These are phyloP conservation scores for Eutrema japonicum DNA, from an alignment of 345 rosid genomes.

Conservation along the genomic window DNA sequence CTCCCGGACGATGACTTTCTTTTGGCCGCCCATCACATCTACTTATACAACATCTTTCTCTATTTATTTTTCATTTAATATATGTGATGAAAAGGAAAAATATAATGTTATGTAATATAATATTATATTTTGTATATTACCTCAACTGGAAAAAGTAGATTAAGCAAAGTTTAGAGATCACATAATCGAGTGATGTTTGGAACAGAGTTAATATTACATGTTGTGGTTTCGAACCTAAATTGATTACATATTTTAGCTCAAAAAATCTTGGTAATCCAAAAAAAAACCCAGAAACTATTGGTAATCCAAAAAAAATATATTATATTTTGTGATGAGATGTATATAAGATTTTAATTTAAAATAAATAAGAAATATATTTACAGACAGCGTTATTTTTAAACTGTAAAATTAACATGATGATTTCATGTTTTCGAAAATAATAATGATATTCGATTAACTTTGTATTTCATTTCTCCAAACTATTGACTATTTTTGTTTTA, in stretches of 20 bases:
- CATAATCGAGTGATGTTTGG: too few relatives aligned
- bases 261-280: too few relatives aligned
- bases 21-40: conserved; percentile 40
- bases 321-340: not conserved
- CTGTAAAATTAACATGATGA: conserved; percentile 10
- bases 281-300: too few relatives aligned
- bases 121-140: too few relatives aligned
- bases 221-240: too few relatives aligned
- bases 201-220: too few relatives aligned
- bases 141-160: too few relatives aligned
- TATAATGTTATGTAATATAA: not conserved
- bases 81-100: not conserved
- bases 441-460: not conserved
- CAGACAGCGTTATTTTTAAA: not conserved
- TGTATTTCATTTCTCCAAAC: conserved; percentile 11
- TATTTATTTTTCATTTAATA: not conserved
- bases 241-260: too few relatives aligned
- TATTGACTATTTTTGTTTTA: conserved; percentile 12
- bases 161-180: too few relatives aligned
- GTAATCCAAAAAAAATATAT: too few relatives aligned
- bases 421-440: conserved; percentile 7
- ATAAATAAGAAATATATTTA: not conserved
- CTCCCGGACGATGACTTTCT: conserved; percentile 40
- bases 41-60: too few relatives aligned
- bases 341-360: not conserved